Conservation (phyloP, 345 rosid species). For the Sonneratia caseolaris region DNA sequence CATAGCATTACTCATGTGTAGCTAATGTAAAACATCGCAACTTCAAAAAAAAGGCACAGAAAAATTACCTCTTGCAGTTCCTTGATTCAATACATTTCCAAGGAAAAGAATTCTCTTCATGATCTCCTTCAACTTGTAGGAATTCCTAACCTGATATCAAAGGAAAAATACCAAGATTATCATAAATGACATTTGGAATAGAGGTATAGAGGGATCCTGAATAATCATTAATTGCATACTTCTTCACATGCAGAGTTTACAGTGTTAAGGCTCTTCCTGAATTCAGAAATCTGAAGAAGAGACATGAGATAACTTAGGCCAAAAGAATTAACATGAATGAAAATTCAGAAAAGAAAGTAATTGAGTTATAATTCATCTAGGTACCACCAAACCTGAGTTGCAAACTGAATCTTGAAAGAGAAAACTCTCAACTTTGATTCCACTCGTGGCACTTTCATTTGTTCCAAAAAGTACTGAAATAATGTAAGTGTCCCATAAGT, state of each 20-base stretch:
- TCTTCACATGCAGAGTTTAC: constrained; percentile 92
- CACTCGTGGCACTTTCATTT: constrained; percentile 97
- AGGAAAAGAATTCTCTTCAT: constrained; percentile 87
- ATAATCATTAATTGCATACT: constrained; percentile 33
- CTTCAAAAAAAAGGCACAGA: too few species aligned
- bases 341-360: background rate
- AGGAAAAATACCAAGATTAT: background rate
- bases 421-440: constrained; percentile 94
- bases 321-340: constrained; percentile 9
- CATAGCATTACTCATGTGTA: too few species aligned
- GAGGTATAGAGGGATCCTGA: background rate
- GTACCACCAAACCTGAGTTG: constrained; percentile 79
- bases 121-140: constrained; percentile 76
- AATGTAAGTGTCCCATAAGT: background rate
- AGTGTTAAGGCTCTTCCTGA: constrained; percentile 69
- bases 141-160: constrained; percentile 63
- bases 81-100: constrained; percentile 90
- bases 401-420: constrained; percentile 90
- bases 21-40: too few species aligned
- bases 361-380: constrained; percentile 13
- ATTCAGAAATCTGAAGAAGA: constrained; percentile 60
- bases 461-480: constrained; percentile 77
- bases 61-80: constrained; percentile 98
- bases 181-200: background rate
- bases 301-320: constrained; percentile 11